phyloP scores from a whole-genome alignment of 768 basidiomycete genomes.

The Termitomyces sp. region DNA sequence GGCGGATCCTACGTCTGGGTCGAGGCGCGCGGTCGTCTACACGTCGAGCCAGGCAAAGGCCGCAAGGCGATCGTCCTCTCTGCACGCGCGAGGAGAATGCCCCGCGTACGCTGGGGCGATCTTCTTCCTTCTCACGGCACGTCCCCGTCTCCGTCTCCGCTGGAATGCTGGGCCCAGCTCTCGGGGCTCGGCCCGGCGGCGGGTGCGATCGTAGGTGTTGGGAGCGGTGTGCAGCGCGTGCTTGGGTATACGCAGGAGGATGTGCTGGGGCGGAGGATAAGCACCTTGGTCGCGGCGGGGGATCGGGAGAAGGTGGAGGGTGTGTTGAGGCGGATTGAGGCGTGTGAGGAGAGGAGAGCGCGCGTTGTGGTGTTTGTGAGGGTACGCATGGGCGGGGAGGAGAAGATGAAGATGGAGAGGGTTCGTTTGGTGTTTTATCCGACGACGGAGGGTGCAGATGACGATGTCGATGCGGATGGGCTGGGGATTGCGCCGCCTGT shows the following conservation, averaged over 20 bases:
- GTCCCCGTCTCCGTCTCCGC: conserved; percentile 14
- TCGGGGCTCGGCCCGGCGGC: conserved; percentile 22
- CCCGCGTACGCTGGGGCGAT: conserved; percentile 55
- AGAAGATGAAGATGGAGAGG: conserved; percentile 25
- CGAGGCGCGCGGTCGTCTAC: conserved; percentile 83
- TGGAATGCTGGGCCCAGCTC: conserved; percentile 55
- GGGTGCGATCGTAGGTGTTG: conserved; percentile 49
- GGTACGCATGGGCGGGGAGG: conserved; percentile 19
- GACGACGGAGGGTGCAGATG: conserved; percentile 7
- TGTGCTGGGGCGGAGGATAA: conserved; percentile 38
- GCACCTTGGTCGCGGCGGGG: conserved; percentile 4
- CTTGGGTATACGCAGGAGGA: conserved; percentile 61
- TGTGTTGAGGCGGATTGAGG: conserved; percentile 17
- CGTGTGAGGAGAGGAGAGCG: conserved; percentile 17
- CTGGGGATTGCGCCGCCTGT: conserved; percentile 29
- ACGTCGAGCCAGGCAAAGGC: conserved; percentile 91
- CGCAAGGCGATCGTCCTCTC: conserved; percentile 92
- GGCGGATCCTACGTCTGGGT: conserved; percentile 76
- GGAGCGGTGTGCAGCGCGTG: conserved; percentile 52
- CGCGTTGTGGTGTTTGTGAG: conserved; percentile 1
- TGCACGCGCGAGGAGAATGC: conserved; percentile 71
- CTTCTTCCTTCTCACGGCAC: conserved; percentile 39
- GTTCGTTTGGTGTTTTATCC: conserved; percentile 26
- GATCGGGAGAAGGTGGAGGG: conserved; percentile 33
- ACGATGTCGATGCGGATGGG: conserved; percentile 8